Percentiles rank a stretch among this genome's conserved stretches.
Conservation (phyloP, 345 rosid species). For the Murraya koenigii region DNA sequence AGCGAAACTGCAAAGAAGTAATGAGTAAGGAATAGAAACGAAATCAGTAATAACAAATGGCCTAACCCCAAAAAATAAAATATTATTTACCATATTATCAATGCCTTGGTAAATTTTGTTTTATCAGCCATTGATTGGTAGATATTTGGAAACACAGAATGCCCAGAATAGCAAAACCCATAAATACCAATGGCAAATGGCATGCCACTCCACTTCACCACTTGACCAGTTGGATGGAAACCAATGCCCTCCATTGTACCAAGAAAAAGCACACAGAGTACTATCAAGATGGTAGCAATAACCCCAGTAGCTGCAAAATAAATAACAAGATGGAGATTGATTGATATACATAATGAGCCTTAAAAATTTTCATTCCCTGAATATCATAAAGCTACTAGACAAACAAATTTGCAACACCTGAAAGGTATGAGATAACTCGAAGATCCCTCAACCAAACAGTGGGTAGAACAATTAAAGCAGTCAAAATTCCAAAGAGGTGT, state of each 20-base stretch:
- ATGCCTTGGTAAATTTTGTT: constrained; percentile 64
- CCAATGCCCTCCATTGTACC: constrained; percentile 65
- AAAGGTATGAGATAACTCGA: constrained; percentile 79
- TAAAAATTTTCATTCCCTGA: constrained; percentile 14
- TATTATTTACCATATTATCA: constrained; percentile 46
- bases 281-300: constrained; percentile 58
- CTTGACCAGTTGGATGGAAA: constrained; percentile 65
- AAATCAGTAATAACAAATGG: background rate
- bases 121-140: constrained; percentile 98
- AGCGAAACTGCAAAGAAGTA: constrained; percentile 55
- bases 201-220: constrained; percentile 76
- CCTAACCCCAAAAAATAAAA: constrained; percentile 16
- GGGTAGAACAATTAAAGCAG: constrained; percentile 74
- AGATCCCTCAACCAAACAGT: constrained; percentile 84
- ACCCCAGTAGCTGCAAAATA: constrained; percentile 77
- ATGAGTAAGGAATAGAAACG: background rate
- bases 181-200: constrained; percentile 87
- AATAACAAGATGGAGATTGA: background rate
- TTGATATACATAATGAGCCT: background rate
- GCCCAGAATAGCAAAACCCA: constrained; percentile 81
- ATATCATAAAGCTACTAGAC: background rate
- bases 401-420: constrained; percentile 46
- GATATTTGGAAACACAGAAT: constrained; percentile 89
- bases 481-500: constrained; percentile 75
- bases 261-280: constrained; percentile 52